Evolutionary conservation across 192 early-diverging fungal species (phyloP).

Genomic region (Backusella liffmaniae): DNA sequence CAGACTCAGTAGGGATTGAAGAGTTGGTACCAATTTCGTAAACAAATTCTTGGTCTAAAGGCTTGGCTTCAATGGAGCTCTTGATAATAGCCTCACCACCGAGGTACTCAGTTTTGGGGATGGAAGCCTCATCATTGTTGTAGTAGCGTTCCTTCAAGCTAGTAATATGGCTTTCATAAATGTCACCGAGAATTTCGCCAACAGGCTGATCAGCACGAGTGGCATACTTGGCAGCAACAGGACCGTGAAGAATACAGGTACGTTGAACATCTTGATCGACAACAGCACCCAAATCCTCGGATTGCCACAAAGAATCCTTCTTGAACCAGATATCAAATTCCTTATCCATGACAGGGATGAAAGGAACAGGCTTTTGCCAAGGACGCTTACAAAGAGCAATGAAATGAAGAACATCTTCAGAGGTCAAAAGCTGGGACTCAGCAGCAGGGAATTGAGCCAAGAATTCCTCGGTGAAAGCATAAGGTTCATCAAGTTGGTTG

Average conservation of each 20-base stretch:
- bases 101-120: slow-evolving; percentile 83
- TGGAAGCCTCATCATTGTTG: slow-evolving; percentile 50
- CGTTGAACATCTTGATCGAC: slow-evolving; percentile 83
- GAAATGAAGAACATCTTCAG: slow-evolving; percentile 85
- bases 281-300: slow-evolving; percentile 83
- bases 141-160: slow-evolving; percentile 74
- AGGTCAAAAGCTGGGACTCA: slow-evolving; percentile 69
- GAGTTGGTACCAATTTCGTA: slow-evolving; percentile 56
- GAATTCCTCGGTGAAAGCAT: slow-evolving; percentile 64
- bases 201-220: slow-evolving; percentile 81
- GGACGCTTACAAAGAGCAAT: slow-evolving; percentile 70
- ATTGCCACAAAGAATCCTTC: slow-evolving; percentile 90
- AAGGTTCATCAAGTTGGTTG: slow-evolving; percentile 61
- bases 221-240: slow-evolving; percentile 75
- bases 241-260: slow-evolving; percentile 86
- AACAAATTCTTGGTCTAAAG: slow-evolving; percentile 46
- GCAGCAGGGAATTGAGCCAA: slow-evolving; percentile 69
- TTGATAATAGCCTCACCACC: slow-evolving; percentile 46
- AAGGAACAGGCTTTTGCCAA: slow-evolving; percentile 86
- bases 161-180: slow-evolving; percentile 79
- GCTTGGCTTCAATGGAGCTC: slow-evolving; percentile 40
- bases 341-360: slow-evolving; percentile 83
- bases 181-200: slow-evolving; percentile 81
- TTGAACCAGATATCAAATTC: slow-evolving; percentile 89
- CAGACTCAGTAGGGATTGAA: slow-evolving; percentile 49